phyloP scores from a whole-genome alignment of 2,329 filamentous ascomycete genomes.

The Apiospora malaysiana region DNA sequence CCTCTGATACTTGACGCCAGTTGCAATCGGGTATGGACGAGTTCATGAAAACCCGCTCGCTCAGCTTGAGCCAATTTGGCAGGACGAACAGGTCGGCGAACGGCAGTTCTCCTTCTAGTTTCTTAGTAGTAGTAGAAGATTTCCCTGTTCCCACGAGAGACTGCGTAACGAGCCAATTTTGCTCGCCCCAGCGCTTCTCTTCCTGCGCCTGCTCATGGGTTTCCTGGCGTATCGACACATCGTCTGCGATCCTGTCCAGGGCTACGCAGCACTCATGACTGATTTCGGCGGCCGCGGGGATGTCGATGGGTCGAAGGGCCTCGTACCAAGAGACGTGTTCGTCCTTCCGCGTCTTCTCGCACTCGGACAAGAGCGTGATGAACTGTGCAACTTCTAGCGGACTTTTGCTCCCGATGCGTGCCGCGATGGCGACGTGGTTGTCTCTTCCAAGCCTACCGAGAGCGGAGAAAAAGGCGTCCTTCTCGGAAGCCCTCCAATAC shows the following conservation, averaged over 20 bases:
- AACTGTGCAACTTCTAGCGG: slow-evolving; percentile 76
- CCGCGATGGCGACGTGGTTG: slow-evolving; percentile 66
- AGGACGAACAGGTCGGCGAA: slow-evolving; percentile 65
- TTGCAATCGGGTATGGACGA: slow-evolving; percentile 64
- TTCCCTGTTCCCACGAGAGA: neutral
- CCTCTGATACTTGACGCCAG: slow-evolving; percentile 68
- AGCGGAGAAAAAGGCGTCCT: slow-evolving; percentile 70
- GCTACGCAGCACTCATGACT: slow-evolving; percentile 66
- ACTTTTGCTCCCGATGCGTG: slow-evolving; percentile 72
- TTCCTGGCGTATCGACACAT: slow-evolving; percentile 69
- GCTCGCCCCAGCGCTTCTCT: slow-evolving; percentile 61
- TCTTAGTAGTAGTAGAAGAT: slow-evolving; percentile 27
- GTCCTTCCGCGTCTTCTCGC: slow-evolving; percentile 47
- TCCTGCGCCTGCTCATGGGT: slow-evolving; percentile 66
- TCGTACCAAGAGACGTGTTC: slow-evolving; percentile 39
- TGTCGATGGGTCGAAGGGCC: slow-evolving; percentile 56
- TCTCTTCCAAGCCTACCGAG: slow-evolving; percentile 68
- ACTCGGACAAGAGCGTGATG: slow-evolving; percentile 64
- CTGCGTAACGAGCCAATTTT: slow-evolving; percentile 67
- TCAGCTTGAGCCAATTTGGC: slow-evolving; percentile 66
- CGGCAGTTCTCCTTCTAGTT: slow-evolving; percentile 40
- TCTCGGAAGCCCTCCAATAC: slow-evolving; percentile 74
- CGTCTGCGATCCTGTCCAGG: slow-evolving; percentile 73
- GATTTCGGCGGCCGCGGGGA: slow-evolving; percentile 77
- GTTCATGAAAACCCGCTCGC: slow-evolving; percentile 79